Percentiles rank a stretch among this genome's conserved stretches.
These are phyloP conservation scores for Xylaria cubensis DNA, from an alignment of 495 filamentous ascomycete genomes.

Conservation along the genomic window DNA sequence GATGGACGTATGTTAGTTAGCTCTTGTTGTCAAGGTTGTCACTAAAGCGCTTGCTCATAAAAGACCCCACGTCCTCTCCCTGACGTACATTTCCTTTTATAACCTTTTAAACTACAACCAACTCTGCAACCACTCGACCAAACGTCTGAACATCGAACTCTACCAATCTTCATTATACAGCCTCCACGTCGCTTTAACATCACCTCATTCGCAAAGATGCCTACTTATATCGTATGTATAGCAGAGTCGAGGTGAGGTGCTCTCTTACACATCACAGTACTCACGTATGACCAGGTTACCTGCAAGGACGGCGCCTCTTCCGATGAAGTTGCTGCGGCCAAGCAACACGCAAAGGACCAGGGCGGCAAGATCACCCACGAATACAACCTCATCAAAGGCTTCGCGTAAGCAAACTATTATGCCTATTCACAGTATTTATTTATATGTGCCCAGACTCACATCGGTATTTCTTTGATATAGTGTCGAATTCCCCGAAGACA, in stretches of 20 bases:
- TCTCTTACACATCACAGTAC: neutral
- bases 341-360: conserved; percentile 68
- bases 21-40: neutral
- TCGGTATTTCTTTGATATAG: conserved; percentile 58
- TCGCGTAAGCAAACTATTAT: conserved; percentile 68
- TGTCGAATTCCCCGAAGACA: conserved; percentile 73
- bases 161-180: conserved; percentile 12
- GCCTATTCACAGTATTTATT: too few relatives aligned
- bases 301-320: conserved; percentile 68
- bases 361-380: conserved; percentile 85
- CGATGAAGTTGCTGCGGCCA: conserved; percentile 74
- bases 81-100: neutral
- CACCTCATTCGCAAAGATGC: conserved; percentile 59
- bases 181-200: conserved; percentile 30
- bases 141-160: neutral
- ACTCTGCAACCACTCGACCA: neutral
- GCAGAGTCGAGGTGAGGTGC: neutral
- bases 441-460: neutral
- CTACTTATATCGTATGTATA: conserved; percentile 71
- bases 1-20: neutral
- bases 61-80: conserved; percentile 19
- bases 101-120: neutral
- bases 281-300: conserved; percentile 66
- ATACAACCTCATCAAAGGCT: conserved; percentile 86
- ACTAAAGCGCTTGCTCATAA: neutral